These are phyloP conservation scores for Kandelia obovata DNA, from an alignment of 345 rosid genomes.

Conservation along the genomic window DNA sequence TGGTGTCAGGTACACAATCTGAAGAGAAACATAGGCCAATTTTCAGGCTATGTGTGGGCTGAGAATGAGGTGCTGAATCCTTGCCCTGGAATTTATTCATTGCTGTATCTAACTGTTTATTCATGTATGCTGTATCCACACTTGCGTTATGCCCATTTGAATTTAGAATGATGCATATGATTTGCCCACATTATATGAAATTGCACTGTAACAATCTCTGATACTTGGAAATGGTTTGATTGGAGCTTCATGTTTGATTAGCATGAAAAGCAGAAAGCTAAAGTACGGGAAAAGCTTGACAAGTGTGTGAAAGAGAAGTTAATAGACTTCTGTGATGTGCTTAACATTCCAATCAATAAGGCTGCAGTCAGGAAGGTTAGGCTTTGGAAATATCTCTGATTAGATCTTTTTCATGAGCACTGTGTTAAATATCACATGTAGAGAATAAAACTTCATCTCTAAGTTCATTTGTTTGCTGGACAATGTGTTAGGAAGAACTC, in stretches of 20 bases:
- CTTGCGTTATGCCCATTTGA: not conserved
- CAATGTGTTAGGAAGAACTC: constrained; percentile 63
- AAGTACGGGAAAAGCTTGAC: constrained; percentile 79
- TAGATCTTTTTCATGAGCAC: not conserved
- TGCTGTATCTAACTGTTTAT: not conserved
- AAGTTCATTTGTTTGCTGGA: constrained; percentile 9
- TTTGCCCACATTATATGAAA: not conserved
- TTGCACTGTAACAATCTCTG: not conserved
- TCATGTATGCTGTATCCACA: constrained; percentile 3
- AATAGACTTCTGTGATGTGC: constrained; percentile 80
- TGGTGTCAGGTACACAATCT: constrained; percentile 59
- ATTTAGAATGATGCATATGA: not conserved
- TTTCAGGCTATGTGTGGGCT: constrained; percentile 89
- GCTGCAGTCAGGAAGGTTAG: constrained; percentile 57
- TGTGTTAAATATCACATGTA: no score
- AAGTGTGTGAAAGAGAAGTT: constrained; percentile 87
- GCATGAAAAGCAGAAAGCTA: constrained; percentile 77
- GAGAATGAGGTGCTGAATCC: constrained; percentile 66
- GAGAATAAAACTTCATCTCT: constrained; percentile 2
- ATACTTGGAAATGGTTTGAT: no score
- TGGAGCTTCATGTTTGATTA: not conserved
- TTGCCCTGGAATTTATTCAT: constrained; percentile 3
- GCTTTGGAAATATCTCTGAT: not conserved
- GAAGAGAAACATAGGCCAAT: constrained; percentile 83
- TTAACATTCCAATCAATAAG: constrained; percentile 70